Percentiles rank a stretch among this genome's conserved stretches.
Evolutionary conservation across 2,329 filamentous ascomycete genomes (phyloP).

Genomic region (Pseudogymnoascus sp.): DNA sequence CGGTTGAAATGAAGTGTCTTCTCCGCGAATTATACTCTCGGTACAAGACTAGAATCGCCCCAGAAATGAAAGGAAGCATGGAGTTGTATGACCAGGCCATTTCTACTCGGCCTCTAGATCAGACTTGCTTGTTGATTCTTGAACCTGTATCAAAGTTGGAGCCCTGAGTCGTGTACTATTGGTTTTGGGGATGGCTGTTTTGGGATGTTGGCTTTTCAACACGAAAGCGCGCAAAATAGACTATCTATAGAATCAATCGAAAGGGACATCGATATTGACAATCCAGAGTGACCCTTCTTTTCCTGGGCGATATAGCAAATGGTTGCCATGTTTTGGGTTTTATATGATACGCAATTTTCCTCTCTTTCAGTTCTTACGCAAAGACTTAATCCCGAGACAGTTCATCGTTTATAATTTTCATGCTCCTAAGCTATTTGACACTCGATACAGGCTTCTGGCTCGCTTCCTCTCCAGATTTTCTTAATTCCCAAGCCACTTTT

Average conservation of each 20-base stretch:
- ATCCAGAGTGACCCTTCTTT: background rate
- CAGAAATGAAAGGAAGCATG: conserved; percentile 53
- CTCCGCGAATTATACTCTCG: conserved; percentile 54
- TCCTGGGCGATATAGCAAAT: background rate
- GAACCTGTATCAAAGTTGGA: background rate
- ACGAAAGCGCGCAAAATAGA: background rate
- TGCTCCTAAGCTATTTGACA: background rate
- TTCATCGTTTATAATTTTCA: background rate
- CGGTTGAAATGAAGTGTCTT: conserved; percentile 61
- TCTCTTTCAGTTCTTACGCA: background rate
- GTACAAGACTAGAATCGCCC: conserved; percentile 44
- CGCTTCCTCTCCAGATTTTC: conserved; percentile 23
- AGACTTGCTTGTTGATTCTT: conserved; percentile 46
- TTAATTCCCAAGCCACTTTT: conserved; percentile 20
- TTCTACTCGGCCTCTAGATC: conserved; percentile 53
- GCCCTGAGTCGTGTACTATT: background rate
- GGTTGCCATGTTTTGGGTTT: background rate
- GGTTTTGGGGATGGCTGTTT: background rate
- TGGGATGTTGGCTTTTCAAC: background rate
- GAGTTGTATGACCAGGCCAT: conserved; percentile 61
- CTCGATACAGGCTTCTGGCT: conserved; percentile 17
- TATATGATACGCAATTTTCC: background rate
- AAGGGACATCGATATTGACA: background rate
- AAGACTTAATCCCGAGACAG: background rate
- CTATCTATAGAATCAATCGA: background rate